These are phyloP conservation scores for Penicillium crystallinum DNA, from an alignment of 495 filamentous ascomycete genomes.

Conservation along the genomic window DNA sequence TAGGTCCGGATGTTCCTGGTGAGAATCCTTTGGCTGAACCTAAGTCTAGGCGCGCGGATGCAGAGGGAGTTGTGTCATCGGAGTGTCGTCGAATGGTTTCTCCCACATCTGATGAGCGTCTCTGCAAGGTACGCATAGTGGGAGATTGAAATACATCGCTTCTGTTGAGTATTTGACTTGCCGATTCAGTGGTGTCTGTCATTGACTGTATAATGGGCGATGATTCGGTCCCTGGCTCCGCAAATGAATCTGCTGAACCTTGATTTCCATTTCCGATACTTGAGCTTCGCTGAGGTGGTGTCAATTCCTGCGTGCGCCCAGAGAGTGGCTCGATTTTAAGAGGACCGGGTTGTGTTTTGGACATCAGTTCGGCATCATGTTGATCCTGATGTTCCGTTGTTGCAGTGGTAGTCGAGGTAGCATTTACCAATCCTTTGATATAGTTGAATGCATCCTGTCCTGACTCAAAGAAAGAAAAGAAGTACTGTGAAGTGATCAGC, in stretches of 20 bases:
- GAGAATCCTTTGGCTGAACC: neutral
- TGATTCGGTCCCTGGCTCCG: slow-evolving; percentile 64
- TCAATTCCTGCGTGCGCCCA: slow-evolving; percentile 10
- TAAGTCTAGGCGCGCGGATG: slow-evolving; percentile 13
- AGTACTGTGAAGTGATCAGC: slow-evolving; percentile 59
- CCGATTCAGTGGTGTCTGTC: slow-evolving; percentile 70
- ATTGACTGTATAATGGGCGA: slow-evolving; percentile 64
- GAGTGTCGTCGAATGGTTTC: slow-evolving; percentile 33
- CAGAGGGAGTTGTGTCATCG: slow-evolving; percentile 38
- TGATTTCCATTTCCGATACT: slow-evolving; percentile 54
- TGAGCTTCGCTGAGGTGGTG: slow-evolving; percentile 47
- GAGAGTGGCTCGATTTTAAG: slow-evolving; percentile 23
- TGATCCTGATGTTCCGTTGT: slow-evolving; percentile 3
- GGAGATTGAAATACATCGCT: slow-evolving; percentile 91
- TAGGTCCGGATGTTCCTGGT: neutral
- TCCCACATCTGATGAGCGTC: slow-evolving; percentile 23
- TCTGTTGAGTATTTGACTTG: slow-evolving; percentile 80
- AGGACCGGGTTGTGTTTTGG: slow-evolving; percentile 28
- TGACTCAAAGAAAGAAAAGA: slow-evolving; percentile 89
- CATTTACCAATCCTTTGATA: slow-evolving; percentile 68
- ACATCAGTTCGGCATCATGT: neutral
- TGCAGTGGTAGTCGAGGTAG: slow-evolving; percentile 45
- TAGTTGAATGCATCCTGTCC: slow-evolving; percentile 81
- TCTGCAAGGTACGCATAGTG: slow-evolving; percentile 51
- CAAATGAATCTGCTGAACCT: slow-evolving; percentile 70